These are phyloP conservation scores for Penicillium atrosanguineum DNA, from an alignment of 495 filamentous ascomycete genomes.

Conservation along the genomic window DNA sequence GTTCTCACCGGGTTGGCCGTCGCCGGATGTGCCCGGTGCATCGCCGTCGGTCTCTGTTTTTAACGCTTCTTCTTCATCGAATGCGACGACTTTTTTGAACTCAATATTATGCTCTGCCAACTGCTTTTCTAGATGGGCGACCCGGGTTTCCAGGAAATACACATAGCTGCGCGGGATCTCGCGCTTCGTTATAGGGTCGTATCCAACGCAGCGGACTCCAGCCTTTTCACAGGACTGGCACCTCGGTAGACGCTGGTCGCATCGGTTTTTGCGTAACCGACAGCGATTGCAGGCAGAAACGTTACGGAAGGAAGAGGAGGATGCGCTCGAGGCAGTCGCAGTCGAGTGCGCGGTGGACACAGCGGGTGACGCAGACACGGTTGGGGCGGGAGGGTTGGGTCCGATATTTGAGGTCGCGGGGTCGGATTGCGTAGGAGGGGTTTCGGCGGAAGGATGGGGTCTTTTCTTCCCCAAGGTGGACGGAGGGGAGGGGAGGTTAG, in stretches of 20 bases:
- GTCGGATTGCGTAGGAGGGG: slow-evolving; percentile 21
- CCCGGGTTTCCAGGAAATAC: slow-evolving; percentile 85
- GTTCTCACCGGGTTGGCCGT: slow-evolving; percentile 13
- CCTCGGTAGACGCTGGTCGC: slow-evolving; percentile 86
- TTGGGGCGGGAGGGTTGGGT: slow-evolving; percentile 13
- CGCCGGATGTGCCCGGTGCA: slow-evolving; percentile 17
- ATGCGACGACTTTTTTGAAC: slow-evolving; percentile 72
- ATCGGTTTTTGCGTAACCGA: slow-evolving; percentile 87
- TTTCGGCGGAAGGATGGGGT: slow-evolving; percentile 31
- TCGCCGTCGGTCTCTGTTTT: slow-evolving; percentile 37
- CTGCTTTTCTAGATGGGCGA: slow-evolving; percentile 78
- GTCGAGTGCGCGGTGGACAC: slow-evolving; percentile 17
- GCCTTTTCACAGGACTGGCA: slow-evolving; percentile 92
- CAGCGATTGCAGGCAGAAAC: slow-evolving; percentile 95
- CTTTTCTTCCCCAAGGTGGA: slow-evolving; percentile 44
- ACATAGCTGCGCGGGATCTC: slow-evolving; percentile 95
- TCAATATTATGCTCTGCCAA: slow-evolving; percentile 66
- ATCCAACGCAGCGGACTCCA: slow-evolving; percentile 83
- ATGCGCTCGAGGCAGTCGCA: slow-evolving; percentile 23
- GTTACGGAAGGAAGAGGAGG: slow-evolving; percentile 74
- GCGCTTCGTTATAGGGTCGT: slow-evolving; percentile 92
- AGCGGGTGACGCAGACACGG: slow-evolving; percentile 17
- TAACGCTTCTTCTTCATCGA: slow-evolving; percentile 59
- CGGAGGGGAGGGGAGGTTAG: slow-evolving; percentile 35
- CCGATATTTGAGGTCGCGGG: slow-evolving; percentile 16